A percentile compares a stretch with the other conserved stretches of the same genome.
Conservation (phyloP, 1,284 basidiomycete genomes). For the Austroboletus novae-zelandiae region DNA sequence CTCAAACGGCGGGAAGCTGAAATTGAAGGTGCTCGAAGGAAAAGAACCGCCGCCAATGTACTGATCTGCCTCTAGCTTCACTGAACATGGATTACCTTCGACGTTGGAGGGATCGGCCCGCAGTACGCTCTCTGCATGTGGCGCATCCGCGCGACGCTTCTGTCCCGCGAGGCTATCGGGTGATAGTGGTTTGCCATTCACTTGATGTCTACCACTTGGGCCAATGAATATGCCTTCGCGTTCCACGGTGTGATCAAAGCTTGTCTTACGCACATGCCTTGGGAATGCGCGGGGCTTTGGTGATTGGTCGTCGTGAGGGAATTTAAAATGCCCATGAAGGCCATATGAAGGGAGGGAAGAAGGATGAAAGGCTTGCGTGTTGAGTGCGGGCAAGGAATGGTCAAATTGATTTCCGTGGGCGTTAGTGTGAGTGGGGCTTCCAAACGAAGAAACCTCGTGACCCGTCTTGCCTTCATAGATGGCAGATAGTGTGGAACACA, state of each 20-base stretch:
- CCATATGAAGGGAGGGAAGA: constrained; percentile 67
- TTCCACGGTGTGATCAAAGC: constrained; percentile 86
- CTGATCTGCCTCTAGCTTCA: constrained; percentile 34
- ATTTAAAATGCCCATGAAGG: constrained; percentile 51
- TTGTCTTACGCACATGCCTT: constrained; percentile 84
- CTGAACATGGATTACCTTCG: constrained; percentile 34
- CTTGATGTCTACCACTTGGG: constrained; percentile 68
- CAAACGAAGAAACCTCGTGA: constrained; percentile 31
- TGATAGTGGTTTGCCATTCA: constrained; percentile 69
- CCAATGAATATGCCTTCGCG: constrained; percentile 60
- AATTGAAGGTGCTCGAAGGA: constrained; percentile 75
- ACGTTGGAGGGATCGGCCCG: constrained; percentile 72
- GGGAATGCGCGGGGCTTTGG: constrained; percentile 62
- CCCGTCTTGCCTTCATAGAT: constrained; percentile 55
- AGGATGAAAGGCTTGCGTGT: constrained; percentile 57
- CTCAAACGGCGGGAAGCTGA: constrained; percentile 70
- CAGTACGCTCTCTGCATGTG: constrained; percentile 72
- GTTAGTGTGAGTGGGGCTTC: constrained; percentile 36
- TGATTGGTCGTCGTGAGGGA: constrained; percentile 37
- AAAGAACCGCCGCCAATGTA: constrained; percentile 52
- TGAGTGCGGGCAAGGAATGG: constrained; percentile 44
- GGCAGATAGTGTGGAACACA: constrained; percentile 44
- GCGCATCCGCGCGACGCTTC: constrained; percentile 73
- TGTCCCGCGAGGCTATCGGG: constrained; percentile 60
- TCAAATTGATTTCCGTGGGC: constrained; percentile 37